A percentile compares a stretch with the other conserved stretches of the same genome.
Conservation (phyloP, 768 basidiomycete genomes). For the Stropharia rugosoannulata region DNA sequence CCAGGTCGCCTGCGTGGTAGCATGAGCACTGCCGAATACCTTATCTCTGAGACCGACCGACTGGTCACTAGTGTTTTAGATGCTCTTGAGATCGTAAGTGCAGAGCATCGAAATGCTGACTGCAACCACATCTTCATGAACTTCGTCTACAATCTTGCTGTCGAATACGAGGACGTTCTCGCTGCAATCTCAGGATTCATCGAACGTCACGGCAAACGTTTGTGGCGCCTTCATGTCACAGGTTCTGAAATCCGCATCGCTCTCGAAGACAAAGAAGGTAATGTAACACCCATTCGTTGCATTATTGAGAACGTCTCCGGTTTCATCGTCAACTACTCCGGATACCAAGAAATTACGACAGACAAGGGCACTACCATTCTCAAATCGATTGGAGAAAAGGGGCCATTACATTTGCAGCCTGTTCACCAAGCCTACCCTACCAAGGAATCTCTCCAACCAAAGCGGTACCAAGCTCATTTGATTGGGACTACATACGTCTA, state of each 20-base stretch:
- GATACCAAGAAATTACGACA: conserved; percentile 96
- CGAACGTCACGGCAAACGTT: conserved; percentile 95
- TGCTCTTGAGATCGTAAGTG: conserved; percentile 90
- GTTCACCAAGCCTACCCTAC: conserved; percentile 93
- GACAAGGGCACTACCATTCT: conserved; percentile 95
- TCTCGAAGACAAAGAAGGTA: conserved; percentile 93
- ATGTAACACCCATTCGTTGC: conserved; percentile 93
- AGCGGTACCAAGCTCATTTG: conserved; percentile 98
- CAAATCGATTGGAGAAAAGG: conserved; percentile 98
- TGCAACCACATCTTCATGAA: conserved; percentile 99
- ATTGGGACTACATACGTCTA: conserved; percentile 99
- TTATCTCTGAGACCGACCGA: conserved; percentile 97
- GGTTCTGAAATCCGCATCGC: conserved; percentile 96
- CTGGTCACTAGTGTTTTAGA: conserved; percentile 93
- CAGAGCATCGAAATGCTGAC: conserved; percentile 88
- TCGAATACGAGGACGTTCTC: conserved; percentile 95
- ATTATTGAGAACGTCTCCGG: conserved; percentile 99
- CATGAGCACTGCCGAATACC: conserved; percentile 96
- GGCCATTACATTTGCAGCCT: conserved; percentile 93
- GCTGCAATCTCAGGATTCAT: conserved; percentile 99
- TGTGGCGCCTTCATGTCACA: conserved; percentile 98
- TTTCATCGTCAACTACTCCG: conserved; percentile 97
- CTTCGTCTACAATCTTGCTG: conserved; percentile 95
- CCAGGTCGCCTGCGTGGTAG: conserved; percentile 90
- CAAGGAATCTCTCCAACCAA: conserved; percentile 97